phyloP scores from a whole-genome alignment of 2,329 filamentous ascomycete genomes.

The Monosporascus sp. region DNA sequence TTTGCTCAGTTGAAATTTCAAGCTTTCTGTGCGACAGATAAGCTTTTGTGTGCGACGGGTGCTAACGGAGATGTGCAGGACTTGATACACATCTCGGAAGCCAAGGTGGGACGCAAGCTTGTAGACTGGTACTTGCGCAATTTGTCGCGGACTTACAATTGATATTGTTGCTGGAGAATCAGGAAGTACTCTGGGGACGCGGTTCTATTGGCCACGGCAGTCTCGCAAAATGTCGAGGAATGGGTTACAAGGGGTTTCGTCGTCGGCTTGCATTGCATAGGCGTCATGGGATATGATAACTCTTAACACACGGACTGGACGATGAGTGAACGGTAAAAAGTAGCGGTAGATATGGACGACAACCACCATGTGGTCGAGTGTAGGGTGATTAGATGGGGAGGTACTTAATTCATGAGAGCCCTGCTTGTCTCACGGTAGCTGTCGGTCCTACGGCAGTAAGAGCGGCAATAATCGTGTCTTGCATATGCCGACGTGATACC shows the following conservation, averaged over 20 bases:
- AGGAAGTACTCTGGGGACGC: not conserved
- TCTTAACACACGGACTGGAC: constrained; percentile 14
- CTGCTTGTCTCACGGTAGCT: not conserved
- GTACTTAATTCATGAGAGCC: not conserved
- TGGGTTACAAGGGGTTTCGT: constrained; percentile 25
- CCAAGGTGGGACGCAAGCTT: constrained; percentile 93
- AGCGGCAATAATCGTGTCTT: not conserved
- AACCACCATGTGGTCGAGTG: not conserved
- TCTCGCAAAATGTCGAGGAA: constrained; percentile 16
- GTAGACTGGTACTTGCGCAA: constrained; percentile 99
- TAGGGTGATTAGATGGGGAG: not conserved
- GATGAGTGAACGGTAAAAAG: constrained; percentile 8
- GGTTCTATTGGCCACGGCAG: constrained; percentile 4
- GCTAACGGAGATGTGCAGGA: constrained; percentile 51
- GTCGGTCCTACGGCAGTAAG: not conserved
- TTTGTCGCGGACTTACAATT: constrained; percentile 87
- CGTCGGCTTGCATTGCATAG: constrained; percentile 34
- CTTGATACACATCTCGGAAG: constrained; percentile 96
- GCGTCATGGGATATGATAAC: constrained; percentile 29
- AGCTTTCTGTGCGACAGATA: constrained; percentile 16
- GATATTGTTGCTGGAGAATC: constrained; percentile 11
- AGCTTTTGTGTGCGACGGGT: constrained; percentile 17
- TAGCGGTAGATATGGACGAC: not conserved
- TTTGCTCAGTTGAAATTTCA: constrained; percentile 3
- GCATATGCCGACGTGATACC: not conserved